Evolutionary conservation across 257 asterid species (phyloP), one percentile per base, ranked within the genome.

Genomic region (Scutellaria minor): DNA sequence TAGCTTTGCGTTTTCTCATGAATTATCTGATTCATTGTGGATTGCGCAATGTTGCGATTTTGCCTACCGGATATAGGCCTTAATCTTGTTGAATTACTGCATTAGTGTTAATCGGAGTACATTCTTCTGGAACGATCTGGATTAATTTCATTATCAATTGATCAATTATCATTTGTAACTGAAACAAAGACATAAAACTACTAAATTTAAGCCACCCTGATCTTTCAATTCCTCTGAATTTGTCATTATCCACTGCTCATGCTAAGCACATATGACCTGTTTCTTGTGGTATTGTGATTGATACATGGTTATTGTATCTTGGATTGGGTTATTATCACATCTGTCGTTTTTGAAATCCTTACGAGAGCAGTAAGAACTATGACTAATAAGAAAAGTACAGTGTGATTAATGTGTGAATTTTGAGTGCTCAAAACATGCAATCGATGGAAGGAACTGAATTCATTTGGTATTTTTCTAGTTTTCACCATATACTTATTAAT

Each of bases 401-500:
- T 59, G 24, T 47, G 6, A 9, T 40, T 52, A 39, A 18, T 47
- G 7, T 15, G 52, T 63, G 13, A 2, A 45, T 27, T 58, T 52
- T 6, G 14, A 40, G 18, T 64, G 50, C 62, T 42, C 10, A 10
- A 3, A 41, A 22, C 31, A 54, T 56, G 53, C 54, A 13, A 12
- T 12, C 57, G 69, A 59, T 22, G 42, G 42, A 58, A 67, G 72
- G 55, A 57, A 54, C 39, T 14, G 9, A 68, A 31, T 42, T 55
- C 41, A 10, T 48, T 66, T 55, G 8, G 6, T 22, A 9, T 9
- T 67, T 47, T 42, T 37, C 47, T 40, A 9, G 60, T 47, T 69
- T 72, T 61, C n/a, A n/a, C 7, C 18, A 48, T 24, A 53, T 75
- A 24, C 13, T 66, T 60, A 54, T 20, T 52, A 11, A 56, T 68